phyloP scores from a whole-genome alignment of 257 asterid genomes.

The Nicotiana obtusifolia region DNA sequence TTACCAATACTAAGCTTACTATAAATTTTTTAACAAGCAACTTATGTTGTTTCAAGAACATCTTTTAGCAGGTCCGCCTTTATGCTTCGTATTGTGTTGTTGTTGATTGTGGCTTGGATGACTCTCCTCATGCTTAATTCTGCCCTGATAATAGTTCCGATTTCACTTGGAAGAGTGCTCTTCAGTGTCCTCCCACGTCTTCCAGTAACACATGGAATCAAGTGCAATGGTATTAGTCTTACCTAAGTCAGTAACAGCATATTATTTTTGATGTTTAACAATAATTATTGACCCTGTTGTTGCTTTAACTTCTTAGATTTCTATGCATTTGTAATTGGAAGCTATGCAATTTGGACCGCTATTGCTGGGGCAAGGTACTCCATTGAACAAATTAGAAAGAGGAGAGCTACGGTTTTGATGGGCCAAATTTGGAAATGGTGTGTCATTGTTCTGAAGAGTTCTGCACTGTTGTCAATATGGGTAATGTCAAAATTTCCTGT shows the following conservation, averaged over 20 bases:
- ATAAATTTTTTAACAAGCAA: slow-evolving; percentile 4
- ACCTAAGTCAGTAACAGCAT: background rate
- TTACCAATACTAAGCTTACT: background rate
- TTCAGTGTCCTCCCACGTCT: slow-evolving; percentile 80
- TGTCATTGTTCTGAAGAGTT: slow-evolving; percentile 80
- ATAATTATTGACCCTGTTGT: background rate
- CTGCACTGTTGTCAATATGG: slow-evolving; percentile 80
- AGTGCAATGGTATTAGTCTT: slow-evolving; percentile 72
- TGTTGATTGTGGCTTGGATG: slow-evolving; percentile 93
- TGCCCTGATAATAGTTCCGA: slow-evolving; percentile 72
- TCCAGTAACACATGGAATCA: slow-evolving; percentile 87
- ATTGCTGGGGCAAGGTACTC: slow-evolving; percentile 88
- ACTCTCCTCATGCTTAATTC: slow-evolving; percentile 78
- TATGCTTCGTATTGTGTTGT: slow-evolving; percentile 72
- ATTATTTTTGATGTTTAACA: background rate
- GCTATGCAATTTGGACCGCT: slow-evolving; percentile 94
- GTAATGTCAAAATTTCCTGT: slow-evolving; percentile 29
- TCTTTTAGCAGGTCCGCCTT: slow-evolving; percentile 81
- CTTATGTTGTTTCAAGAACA: slow-evolving; percentile 30
- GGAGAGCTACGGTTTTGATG: slow-evolving; percentile 56
- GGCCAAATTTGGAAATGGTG: slow-evolving; percentile 85
- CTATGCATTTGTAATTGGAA: slow-evolving; percentile 91
- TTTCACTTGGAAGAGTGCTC: slow-evolving; percentile 80
- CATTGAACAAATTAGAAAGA: slow-evolving; percentile 58
- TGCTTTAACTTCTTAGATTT: slow-evolving; percentile 37